Base-by-base conservation (phyloP, 805 yeast genomes). In the Wickerhamomyces tratensis region DNA sequence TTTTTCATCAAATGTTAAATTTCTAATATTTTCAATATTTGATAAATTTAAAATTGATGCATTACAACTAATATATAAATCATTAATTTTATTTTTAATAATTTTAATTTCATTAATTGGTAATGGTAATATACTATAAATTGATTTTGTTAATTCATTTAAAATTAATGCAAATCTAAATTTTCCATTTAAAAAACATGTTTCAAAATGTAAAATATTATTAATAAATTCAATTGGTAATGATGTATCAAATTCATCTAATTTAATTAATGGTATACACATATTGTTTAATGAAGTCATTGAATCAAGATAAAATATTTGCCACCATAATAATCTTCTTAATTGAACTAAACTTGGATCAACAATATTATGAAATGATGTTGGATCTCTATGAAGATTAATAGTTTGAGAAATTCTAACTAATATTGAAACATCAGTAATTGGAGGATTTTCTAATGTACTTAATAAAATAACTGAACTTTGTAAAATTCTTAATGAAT, bases 271-370 rank as follows among this genome's bases (percentile, higher is more conserved):
- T 1, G 83, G 84, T 0, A 77, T 70, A 31, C 74, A 56, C 52
- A 77, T 69, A 39, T 72, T 72, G 47, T 77, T 76, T 44, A 76
- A 69, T 35, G 81, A 69, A 8, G 78, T 72, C 45, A 74, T 64
- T 5, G 75, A 69, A 54, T 79, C 86, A 46, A 79, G 57, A 27
- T 76, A 74, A 46, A 77, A 76, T 7, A 79, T 73, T 35, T 76
- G 78, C 83, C 83, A 79, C 83, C 84, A 79, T n/a, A 79, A 54
- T 41, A 76, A 53, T 53, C 84, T 64, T 55, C 80, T 64, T 39
- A 69, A 63, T 46, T 75, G 77, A 7, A 78, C 68, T 25, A 69
- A 63, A 41, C 67, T 68, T 53, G 66, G 61, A 46, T 76, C 74
- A 3, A 67, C 62, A 34, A 76, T 65, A 36, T 71, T 67, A 45